A percentile compares a stretch with the other conserved stretches of the same genome.
Evolutionary conservation across 352 stramenopile genomes (phyloP).

Genomic region (Phytophthora pseudosyringae): DNA sequence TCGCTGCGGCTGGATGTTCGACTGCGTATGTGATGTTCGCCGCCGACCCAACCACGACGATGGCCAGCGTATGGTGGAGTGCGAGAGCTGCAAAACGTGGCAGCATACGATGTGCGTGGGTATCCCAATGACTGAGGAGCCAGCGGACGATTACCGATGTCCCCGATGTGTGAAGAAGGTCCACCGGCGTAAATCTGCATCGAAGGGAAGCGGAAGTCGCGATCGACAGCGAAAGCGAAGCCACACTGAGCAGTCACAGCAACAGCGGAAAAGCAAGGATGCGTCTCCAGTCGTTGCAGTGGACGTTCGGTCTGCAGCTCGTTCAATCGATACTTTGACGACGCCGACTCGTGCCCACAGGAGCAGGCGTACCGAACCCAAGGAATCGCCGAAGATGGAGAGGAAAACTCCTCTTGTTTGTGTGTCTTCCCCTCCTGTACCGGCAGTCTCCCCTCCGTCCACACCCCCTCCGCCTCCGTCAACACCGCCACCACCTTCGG

Average conservation of each 20-base stretch:
- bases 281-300: constrained; percentile 17
- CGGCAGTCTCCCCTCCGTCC: constrained; percentile 24
- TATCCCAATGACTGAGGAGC: constrained; percentile 56
- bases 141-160: constrained; percentile 64
- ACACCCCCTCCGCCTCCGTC: constrained; percentile 36
- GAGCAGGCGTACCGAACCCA: constrained; percentile 19
- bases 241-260: constrained; percentile 9
- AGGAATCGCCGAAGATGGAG: constrained; percentile 20
- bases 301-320: constrained; percentile 28
- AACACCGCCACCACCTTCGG: constrained; percentile 30
- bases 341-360: constrained; percentile 23
- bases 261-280: constrained; percentile 26
- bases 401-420: constrained; percentile 28
- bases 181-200: constrained; percentile 25
- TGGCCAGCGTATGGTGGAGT: constrained; percentile 73
- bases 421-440: constrained; percentile 20
- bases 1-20: constrained; percentile 75
- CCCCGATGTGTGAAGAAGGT: constrained; percentile 50
- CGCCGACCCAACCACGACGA: constrained; percentile 71
- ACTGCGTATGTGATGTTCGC: constrained; percentile 67
- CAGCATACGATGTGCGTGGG: constrained; percentile 73
- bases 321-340: constrained; percentile 18
- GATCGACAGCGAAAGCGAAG: constrained; percentile 33
- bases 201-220: constrained; percentile 22
- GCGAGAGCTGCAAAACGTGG: constrained; percentile 74